phyloP scores from a whole-genome alignment of 164 flowering plant genomes.

The Tetracentron sinense region DNA sequence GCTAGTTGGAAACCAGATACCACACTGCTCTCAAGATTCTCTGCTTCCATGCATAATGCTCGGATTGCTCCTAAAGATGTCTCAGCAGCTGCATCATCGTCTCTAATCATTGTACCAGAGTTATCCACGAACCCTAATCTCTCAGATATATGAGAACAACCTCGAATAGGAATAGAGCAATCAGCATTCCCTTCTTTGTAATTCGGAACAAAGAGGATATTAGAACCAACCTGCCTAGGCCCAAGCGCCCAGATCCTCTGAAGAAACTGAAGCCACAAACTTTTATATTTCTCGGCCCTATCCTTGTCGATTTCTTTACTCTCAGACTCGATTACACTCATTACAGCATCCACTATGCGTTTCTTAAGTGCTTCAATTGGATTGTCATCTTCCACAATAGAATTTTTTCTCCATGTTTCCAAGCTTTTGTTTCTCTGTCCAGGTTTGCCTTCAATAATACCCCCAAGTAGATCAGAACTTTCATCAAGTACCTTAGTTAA shows the following conservation, averaged over 20 bases:
- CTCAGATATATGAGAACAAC: slow-evolving; percentile 61
- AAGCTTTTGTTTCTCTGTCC: slow-evolving; percentile 31
- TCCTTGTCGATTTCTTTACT: slow-evolving; percentile 49
- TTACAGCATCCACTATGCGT: slow-evolving; percentile 61
- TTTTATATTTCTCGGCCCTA: slow-evolving; percentile 48
- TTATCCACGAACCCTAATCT: slow-evolving; percentile 50
- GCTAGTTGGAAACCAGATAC: slow-evolving; percentile 91
- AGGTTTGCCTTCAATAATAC: slow-evolving; percentile 53
- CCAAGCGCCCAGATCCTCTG: slow-evolving; percentile 90
- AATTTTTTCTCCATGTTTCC: slow-evolving; percentile 27
- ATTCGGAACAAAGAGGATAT: slow-evolving; percentile 68
- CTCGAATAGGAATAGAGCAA: slow-evolving; percentile 42
- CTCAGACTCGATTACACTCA: slow-evolving; percentile 36
- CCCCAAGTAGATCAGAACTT: slow-evolving; percentile 63
- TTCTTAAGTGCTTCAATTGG: slow-evolving; percentile 54
- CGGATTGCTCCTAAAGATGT: slow-evolving; percentile 19
- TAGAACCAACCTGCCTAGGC: slow-evolving; percentile 82
- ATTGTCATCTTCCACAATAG: slow-evolving; percentile 37
- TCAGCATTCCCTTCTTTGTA: slow-evolving; percentile 18
- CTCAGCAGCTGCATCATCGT: slow-evolving; percentile 11
- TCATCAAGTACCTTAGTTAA: slow-evolving; percentile 82
- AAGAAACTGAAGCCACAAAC: slow-evolving; percentile 55
- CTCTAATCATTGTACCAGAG: background rate
- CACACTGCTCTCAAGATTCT: slow-evolving; percentile 64
- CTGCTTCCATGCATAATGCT: slow-evolving; percentile 43